phyloP scores from a whole-genome alignment of 2,329 filamentous ascomycete genomes.

The Fusarium floridanum region DNA sequence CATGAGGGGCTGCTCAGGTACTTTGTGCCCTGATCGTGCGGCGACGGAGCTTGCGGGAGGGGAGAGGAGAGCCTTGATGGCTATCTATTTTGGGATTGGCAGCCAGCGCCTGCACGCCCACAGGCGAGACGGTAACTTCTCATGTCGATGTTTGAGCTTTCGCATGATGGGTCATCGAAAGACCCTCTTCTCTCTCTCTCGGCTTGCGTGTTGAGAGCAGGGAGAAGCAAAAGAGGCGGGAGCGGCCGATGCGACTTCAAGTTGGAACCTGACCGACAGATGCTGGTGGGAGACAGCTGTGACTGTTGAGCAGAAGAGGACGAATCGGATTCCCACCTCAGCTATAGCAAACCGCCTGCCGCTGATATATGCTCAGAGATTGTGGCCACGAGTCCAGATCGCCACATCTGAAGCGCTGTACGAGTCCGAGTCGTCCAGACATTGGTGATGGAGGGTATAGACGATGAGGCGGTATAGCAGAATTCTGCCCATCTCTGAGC shows the following conservation, averaged over 20 bases:
- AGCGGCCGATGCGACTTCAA: conserved; percentile 22
- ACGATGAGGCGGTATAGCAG: conserved; percentile 18
- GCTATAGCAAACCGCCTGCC: conserved; percentile 23
- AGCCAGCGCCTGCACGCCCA: conserved; percentile 7
- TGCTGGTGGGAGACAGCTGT: conserved; percentile 15
- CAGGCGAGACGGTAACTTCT: conserved; percentile 22
- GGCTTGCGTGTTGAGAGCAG: conserved; percentile 28
- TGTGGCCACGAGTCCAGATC: conserved; percentile 16
- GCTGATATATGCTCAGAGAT: conserved; percentile 33
- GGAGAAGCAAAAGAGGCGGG: conserved; percentile 38
- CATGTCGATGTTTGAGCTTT: conserved; percentile 5
- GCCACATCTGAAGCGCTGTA: conserved; percentile 3
- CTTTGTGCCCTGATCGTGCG: conserved; percentile 27
- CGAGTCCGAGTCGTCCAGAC: conserved; percentile 3
- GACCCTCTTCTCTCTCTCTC: conserved; percentile 13
- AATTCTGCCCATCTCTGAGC: conserved; percentile 9
- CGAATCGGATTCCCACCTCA: conserved; percentile 28
- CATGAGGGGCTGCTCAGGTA: conserved; percentile 31
- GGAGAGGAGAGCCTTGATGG: conserved; percentile 16
- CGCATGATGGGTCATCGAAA: conserved; percentile 25
- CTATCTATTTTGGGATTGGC: conserved; percentile 2
- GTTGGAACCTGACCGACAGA: conserved; percentile 20
- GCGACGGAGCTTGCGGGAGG: conserved; percentile 8
- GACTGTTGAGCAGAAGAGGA: conserved; percentile 13
- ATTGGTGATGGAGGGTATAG: conserved; percentile 38